These are phyloP conservation scores for Whalleya microplaca DNA, from an alignment of 2,329 filamentous ascomycete genomes.

Conservation along the genomic window DNA sequence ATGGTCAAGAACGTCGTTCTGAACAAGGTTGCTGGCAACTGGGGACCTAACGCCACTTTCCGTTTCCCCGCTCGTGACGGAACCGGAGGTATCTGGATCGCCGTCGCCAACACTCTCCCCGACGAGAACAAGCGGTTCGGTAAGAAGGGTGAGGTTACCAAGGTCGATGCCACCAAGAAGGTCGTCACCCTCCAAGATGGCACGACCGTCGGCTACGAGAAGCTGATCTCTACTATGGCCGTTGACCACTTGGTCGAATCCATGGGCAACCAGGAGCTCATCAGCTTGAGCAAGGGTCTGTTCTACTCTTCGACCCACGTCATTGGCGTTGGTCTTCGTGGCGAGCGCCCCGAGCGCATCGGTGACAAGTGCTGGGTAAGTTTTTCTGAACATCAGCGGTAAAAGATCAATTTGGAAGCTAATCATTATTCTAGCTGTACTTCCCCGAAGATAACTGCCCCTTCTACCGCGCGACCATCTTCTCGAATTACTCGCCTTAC, in stretches of 20 bases:
- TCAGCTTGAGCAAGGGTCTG: slow-evolving; percentile 82
- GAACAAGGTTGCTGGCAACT: slow-evolving; percentile 94
- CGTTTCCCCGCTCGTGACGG: slow-evolving; percentile 94
- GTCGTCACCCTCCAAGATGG: slow-evolving; percentile 81
- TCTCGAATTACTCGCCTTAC: slow-evolving; percentile 99
- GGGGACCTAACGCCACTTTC: slow-evolving; percentile 98
- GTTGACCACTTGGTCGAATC: slow-evolving; percentile 85
- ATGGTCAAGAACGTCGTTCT: slow-evolving; percentile 94
- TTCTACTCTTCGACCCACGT: slow-evolving; percentile 98
- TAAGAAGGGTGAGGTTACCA: slow-evolving; percentile 79
- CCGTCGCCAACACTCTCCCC: slow-evolving; percentile 89
- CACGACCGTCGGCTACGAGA: slow-evolving; percentile 86
- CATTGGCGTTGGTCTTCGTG: slow-evolving; percentile 92
- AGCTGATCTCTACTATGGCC: slow-evolving; percentile 94
- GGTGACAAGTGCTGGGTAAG: slow-evolving; percentile 98
- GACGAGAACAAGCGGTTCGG: slow-evolving; percentile 91
- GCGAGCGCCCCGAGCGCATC: slow-evolving; percentile 88
- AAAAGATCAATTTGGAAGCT: slow-evolving; percentile 5
- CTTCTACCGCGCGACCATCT: slow-evolving; percentile 99
- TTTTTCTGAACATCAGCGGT: slow-evolving; percentile 1
- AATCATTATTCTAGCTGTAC: slow-evolving; percentile 67
- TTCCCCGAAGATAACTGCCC: slow-evolving; percentile 99
- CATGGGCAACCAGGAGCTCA: slow-evolving; percentile 86
- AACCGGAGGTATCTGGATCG: slow-evolving; percentile 98
- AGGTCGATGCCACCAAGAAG: slow-evolving; percentile 86